These are phyloP conservation scores for Rhizophora mangle DNA, from an alignment of 345 rosid genomes.

Conservation along the genomic window DNA sequence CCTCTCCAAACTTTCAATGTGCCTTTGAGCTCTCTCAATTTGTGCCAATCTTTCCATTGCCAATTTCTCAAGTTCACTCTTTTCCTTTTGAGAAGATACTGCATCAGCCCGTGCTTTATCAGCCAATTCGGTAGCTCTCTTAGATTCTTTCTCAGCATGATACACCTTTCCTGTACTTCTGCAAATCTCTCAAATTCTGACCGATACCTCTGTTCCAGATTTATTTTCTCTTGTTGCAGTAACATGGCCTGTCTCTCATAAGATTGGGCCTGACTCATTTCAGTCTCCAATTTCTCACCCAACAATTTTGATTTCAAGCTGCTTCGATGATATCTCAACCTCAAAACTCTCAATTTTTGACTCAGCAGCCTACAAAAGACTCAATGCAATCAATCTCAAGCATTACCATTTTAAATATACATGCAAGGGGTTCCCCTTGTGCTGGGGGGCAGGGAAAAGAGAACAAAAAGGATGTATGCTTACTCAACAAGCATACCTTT, in stretches of 20 bases:
- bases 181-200: conserved; percentile 82
- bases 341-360: conserved; percentile 77
- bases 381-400: conserved; percentile 15
- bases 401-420: neutral
- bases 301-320: conserved; percentile 53
- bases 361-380: conserved; percentile 75
- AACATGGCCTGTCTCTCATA: conserved; percentile 77
- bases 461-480: no score
- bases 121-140: conserved; percentile 83
- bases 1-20: conserved; percentile 70
- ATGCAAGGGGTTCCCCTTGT: no score
- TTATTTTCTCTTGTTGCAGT: conserved; percentile 80
- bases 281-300: conserved; percentile 62
- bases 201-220: conserved; percentile 72
- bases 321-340: conserved; percentile 57
- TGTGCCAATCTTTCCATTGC: conserved; percentile 91
- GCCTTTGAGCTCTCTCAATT: conserved; percentile 81
- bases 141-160: conserved; percentile 79
- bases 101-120: conserved; percentile 87
- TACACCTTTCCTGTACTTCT: conserved; percentile 77
- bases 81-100: conserved; percentile 71
- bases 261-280: conserved; percentile 60
- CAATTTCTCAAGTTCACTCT: conserved; percentile 64
- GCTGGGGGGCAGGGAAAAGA: no score
- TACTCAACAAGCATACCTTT: conserved; percentile 51